Evolutionary conservation across 1,284 basidiomycete species (phyloP).

Genomic region (Cutaneotrichosporon spelunceum): DNA sequence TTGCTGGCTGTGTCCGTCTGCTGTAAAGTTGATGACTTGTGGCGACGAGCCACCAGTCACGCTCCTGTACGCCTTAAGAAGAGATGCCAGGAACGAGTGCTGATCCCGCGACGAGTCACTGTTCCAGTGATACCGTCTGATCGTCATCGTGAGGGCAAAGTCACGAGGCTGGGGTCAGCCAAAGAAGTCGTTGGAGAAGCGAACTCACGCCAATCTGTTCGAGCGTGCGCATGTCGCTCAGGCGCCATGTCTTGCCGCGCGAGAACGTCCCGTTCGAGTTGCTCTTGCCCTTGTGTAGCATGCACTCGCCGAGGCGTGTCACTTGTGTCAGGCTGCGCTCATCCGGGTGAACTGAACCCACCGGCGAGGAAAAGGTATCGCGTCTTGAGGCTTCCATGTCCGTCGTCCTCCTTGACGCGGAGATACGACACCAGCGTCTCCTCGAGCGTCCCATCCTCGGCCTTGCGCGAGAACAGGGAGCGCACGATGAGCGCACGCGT

Average conservation of each 20-base stretch:
- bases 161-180: constrained; percentile 57
- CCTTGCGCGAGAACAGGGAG: constrained; percentile 73
- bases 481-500: constrained; percentile 64
- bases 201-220: constrained; percentile 69
- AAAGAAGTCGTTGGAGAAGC: not conserved
- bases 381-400: constrained; percentile 63
- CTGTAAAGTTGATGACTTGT: constrained; percentile 43
- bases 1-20: not conserved
- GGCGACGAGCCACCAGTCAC: constrained; percentile 53
- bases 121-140: constrained; percentile 76
- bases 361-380: constrained; percentile 81
- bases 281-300: constrained; percentile 92
- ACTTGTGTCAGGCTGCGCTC: constrained; percentile 53
- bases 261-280: constrained; percentile 95
- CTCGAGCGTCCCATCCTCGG: constrained; percentile 59
- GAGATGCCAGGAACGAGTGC: constrained; percentile 62
- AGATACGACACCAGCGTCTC: constrained; percentile 80
- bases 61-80: constrained; percentile 60
- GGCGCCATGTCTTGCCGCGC: constrained; percentile 93
- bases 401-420: constrained; percentile 78
- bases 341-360: constrained; percentile 55
- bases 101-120: constrained; percentile 73
- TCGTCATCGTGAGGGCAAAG: constrained; percentile 76
- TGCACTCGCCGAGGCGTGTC: constrained; percentile 62
- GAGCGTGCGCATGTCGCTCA: constrained; percentile 74